Evolutionary conservation across 208 protist genomes (phyloP).

Genomic region (Hexamita inflata): DNA sequence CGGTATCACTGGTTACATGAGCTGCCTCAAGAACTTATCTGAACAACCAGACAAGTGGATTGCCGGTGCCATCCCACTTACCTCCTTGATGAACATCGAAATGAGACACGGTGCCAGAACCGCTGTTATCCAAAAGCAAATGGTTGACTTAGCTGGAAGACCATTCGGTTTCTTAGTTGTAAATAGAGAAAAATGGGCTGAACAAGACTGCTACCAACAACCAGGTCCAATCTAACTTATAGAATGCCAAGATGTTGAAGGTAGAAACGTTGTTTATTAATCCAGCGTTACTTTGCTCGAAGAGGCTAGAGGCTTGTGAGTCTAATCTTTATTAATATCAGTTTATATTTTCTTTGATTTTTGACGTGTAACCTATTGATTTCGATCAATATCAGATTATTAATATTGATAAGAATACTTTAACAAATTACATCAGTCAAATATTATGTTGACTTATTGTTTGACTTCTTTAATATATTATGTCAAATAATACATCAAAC

Average conservation of each 20-base stretch:
- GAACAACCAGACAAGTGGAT: constrained; percentile 40
- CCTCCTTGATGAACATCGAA: constrained; percentile 45
- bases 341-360: too few relatives aligned
- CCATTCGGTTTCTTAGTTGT: constrained; percentile 35
- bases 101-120: constrained; percentile 32
- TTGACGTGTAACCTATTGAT: too few relatives aligned
- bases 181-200: constrained; percentile 35
- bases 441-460: too few relatives aligned
- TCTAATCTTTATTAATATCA: too few relatives aligned
- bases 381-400: too few relatives aligned
- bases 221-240: constrained; percentile 39
- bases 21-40: constrained; percentile 33
- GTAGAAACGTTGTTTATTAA: not conserved
- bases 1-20: constrained; percentile 48
- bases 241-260: constrained; percentile 11
- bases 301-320: constrained; percentile 16
- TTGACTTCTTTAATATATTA: too few relatives aligned
- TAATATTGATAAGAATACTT: too few relatives aligned
- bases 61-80: constrained; percentile 44
- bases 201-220: constrained; percentile 34
- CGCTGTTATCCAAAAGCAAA: constrained; percentile 46
- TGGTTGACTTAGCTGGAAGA: constrained; percentile 39
- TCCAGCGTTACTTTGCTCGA: constrained; percentile 1
- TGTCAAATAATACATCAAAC: too few relatives aligned
- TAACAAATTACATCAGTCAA: too few relatives aligned